Percentiles rank a stretch among this genome's conserved stretches.
These are phyloP conservation scores for Trypanosoma avium DNA, from an alignment of 208 protist genomes.

Conservation along the genomic window DNA sequence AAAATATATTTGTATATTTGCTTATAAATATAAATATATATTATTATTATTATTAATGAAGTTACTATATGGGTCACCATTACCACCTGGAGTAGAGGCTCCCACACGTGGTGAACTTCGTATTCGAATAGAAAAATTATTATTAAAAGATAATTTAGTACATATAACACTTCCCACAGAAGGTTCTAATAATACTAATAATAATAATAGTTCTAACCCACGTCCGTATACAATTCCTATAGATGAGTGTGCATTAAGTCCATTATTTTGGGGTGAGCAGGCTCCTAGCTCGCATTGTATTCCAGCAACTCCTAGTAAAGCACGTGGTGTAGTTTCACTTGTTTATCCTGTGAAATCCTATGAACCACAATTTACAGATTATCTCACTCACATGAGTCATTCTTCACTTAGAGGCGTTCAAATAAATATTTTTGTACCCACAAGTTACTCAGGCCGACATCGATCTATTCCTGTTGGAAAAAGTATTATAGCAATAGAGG, in stretches of 20 bases:
- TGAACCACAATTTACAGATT: conserved; percentile 49
- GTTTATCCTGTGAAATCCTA: conserved; percentile 80
- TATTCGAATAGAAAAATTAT: conserved; percentile 76
- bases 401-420: conserved; percentile 63
- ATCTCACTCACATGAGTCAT: conserved; percentile 60
- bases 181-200: not conserved
- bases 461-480: conserved; percentile 58
- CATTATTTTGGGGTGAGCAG: conserved; percentile 80
- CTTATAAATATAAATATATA: too few relatives aligned
- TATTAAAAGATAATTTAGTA: conserved; percentile 69
- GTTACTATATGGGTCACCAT: conserved; percentile 62
- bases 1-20: too few relatives aligned
- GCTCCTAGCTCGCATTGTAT: conserved; percentile 55
- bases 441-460: conserved; percentile 74
- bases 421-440: conserved; percentile 76
- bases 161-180: conserved; percentile 16
- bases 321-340: conserved; percentile 48
- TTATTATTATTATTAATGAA: conserved; percentile 35
- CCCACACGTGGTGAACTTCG: conserved; percentile 79
- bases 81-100: conserved; percentile 68
- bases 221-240: conserved; percentile 70
- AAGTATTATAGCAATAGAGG: conserved; percentile 49
- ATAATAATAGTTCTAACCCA: too few relatives aligned
- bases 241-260: conserved; percentile 74
- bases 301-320: conserved; percentile 61